phyloP scores from a whole-genome alignment of 148 eudicot species.

The Fallopia convolvulus region DNA sequence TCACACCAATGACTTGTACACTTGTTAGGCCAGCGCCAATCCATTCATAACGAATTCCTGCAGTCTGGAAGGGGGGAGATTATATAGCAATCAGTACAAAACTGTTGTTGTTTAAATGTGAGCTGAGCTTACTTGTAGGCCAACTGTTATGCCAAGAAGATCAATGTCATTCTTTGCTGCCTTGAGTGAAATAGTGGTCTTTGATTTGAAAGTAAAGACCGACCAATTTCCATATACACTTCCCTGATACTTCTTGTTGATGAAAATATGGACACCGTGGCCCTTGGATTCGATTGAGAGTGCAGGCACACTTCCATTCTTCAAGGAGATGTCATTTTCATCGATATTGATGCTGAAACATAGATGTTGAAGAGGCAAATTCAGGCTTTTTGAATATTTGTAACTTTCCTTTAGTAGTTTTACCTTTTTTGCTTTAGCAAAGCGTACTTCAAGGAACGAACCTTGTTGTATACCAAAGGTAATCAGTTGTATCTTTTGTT shows the following conservation, averaged over 20 bases:
- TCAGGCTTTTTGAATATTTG: not conserved
- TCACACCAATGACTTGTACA: constrained; percentile 53
- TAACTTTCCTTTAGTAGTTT: not conserved
- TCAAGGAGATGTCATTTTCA: constrained; percentile 42
- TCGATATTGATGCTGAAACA: constrained; percentile 52
- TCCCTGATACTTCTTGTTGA: constrained; percentile 78
- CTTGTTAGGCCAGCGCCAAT: constrained; percentile 84
- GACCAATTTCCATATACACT: constrained; percentile 63
- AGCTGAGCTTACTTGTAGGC: constrained; percentile 58
- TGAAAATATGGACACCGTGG: constrained; percentile 81
- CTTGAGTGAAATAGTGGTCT: constrained; percentile 56
- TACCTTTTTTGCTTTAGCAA: not conserved
- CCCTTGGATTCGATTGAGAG: constrained; percentile 77
- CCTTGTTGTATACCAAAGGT: constrained; percentile 97
- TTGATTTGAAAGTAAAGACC: constrained; percentile 40
- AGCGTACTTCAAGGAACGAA: constrained; percentile 17
- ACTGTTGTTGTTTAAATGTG: not conserved
- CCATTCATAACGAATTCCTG: constrained; percentile 90
- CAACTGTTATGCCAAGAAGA: constrained; percentile 88
- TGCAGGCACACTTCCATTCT: constrained; percentile 39
- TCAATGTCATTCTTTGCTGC: constrained; percentile 90
- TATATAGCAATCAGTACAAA: not conserved
- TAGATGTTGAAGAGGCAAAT: not conserved
- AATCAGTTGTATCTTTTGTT: constrained; percentile 88
- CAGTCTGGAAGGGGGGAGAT: constrained; percentile 41